Evolutionary conservation across 192 early-diverging fungal species (phyloP).

Genomic region (Entophlyctis luteolus): DNA sequence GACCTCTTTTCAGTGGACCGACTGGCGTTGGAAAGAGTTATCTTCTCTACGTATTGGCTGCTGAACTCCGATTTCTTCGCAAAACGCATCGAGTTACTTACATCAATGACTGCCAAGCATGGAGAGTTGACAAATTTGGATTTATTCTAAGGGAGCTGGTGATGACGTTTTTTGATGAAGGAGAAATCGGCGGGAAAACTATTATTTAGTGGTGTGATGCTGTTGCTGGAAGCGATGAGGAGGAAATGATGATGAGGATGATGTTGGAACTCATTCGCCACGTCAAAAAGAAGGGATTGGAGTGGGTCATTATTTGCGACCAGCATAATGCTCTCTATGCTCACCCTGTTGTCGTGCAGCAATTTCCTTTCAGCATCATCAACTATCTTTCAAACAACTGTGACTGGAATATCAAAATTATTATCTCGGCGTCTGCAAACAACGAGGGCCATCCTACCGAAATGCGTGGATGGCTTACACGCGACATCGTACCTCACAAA

Average conservation of each 20-base stretch:
- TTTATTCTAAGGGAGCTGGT: conserved; percentile 18
- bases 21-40: conserved; percentile 19
- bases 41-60: conserved; percentile 14
- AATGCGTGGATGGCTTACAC: conserved; percentile 10
- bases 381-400: conserved; percentile 4
- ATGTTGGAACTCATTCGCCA: conserved; percentile 1
- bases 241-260: background rate
- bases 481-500: conserved; percentile 10
- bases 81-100: conserved; percentile 11
- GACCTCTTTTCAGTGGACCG: conserved; percentile 1
- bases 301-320: conserved; percentile 23
- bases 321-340: conserved; percentile 21
- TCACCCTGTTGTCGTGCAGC: background rate
- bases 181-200: background rate
- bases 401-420: conserved; percentile 13
- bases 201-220: conserved; percentile 12
- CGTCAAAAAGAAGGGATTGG: background rate
- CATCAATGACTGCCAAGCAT: conserved; percentile 11
- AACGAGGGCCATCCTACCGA: conserved; percentile 21
- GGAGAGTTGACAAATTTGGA: background rate
- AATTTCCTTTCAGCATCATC: conserved; percentile 19
- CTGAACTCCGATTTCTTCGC: conserved; percentile 3
- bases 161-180: conserved; percentile 19
- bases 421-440: conserved; percentile 21
- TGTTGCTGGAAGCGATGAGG: background rate